Conservation (phyloP, 2,329 filamentous ascomycete species). For the Chaetomium sp. region DNA sequence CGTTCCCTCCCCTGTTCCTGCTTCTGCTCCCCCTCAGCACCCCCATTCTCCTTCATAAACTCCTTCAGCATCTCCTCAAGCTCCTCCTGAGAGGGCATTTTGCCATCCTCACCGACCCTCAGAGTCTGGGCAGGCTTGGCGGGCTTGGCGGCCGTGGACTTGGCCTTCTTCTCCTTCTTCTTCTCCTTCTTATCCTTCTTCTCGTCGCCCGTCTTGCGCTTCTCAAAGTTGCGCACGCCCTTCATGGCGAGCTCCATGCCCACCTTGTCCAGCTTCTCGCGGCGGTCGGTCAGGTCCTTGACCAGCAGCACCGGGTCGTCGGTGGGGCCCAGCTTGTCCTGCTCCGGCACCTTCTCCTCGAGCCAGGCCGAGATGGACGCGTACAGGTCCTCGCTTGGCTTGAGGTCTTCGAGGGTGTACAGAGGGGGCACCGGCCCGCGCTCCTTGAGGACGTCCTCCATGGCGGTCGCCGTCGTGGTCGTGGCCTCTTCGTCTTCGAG, state of each 20-base stretch:
- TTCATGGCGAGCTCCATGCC: slow-evolving; percentile 72
- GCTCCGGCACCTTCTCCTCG: slow-evolving; percentile 67
- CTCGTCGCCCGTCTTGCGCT: slow-evolving; percentile 43
- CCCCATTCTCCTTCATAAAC: slow-evolving; percentile 40
- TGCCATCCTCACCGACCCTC: slow-evolving; percentile 45
- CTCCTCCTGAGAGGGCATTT: slow-evolving; percentile 47
- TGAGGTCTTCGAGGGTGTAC: slow-evolving; percentile 74
- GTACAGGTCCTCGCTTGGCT: slow-evolving; percentile 62
- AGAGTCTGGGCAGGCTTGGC: slow-evolving; percentile 40
- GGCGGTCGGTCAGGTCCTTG: slow-evolving; percentile 70
- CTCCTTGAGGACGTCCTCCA: slow-evolving; percentile 50
- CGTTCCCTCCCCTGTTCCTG: slow-evolving; percentile 29
- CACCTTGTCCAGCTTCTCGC: slow-evolving; percentile 70
- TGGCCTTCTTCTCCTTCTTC: slow-evolving; percentile 37
- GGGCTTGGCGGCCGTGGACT: slow-evolving; percentile 38
- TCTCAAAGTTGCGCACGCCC: slow-evolving; percentile 60
- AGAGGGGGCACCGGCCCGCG: slow-evolving; percentile 62
- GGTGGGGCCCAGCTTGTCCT: slow-evolving; percentile 68
- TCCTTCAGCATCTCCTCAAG: slow-evolving; percentile 58
- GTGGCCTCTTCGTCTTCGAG: slow-evolving; percentile 69
- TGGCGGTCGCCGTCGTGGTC: slow-evolving; percentile 40
- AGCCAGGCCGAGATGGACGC: slow-evolving; percentile 73
- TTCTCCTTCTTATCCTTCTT: slow-evolving; percentile 31
- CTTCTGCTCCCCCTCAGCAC: slow-evolving; percentile 28
- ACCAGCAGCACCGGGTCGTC: slow-evolving; percentile 75